These are phyloP conservation scores for Xylaria polymorpha DNA, from an alignment of 2,329 filamentous ascomycete genomes.

Conservation along the genomic window DNA sequence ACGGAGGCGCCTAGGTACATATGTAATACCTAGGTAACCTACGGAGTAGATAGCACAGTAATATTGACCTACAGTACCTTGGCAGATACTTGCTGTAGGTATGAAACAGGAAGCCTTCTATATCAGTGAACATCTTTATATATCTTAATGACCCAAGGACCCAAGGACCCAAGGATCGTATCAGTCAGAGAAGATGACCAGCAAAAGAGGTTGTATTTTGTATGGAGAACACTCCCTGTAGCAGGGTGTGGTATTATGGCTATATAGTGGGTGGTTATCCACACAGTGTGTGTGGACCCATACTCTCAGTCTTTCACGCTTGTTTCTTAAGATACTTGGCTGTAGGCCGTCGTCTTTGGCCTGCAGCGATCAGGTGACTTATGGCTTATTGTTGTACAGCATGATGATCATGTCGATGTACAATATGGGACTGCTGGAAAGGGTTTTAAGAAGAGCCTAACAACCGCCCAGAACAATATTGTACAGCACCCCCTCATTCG, in stretches of 20 bases:
- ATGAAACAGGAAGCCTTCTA: neutral
- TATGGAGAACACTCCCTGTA: too few relatives aligned
- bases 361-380: slow-evolving; percentile 5
- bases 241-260: too few relatives aligned
- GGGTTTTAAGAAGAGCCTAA: neutral
- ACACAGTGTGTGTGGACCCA: too few relatives aligned
- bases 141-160: too few relatives aligned
- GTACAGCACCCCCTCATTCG: neutral
- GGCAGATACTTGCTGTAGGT: neutral
- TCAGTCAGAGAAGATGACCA: too few relatives aligned
- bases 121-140: neutral
- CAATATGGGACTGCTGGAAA: neutral
- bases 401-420: neutral
- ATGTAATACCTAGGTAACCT: neutral
- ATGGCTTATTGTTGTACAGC: neutral
- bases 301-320: neutral
- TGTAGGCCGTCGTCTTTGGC: neutral
- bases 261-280: too few relatives aligned
- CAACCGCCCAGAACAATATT: neutral
- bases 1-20: too few relatives aligned
- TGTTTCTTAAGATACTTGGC: neutral
- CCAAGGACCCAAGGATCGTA: too few relatives aligned
- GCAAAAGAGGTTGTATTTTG: too few relatives aligned
- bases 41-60: neutral
- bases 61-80: neutral